phyloP scores from a whole-genome alignment of 2,329 filamentous ascomycete species.

The Blastomyces emzantsi region DNA sequence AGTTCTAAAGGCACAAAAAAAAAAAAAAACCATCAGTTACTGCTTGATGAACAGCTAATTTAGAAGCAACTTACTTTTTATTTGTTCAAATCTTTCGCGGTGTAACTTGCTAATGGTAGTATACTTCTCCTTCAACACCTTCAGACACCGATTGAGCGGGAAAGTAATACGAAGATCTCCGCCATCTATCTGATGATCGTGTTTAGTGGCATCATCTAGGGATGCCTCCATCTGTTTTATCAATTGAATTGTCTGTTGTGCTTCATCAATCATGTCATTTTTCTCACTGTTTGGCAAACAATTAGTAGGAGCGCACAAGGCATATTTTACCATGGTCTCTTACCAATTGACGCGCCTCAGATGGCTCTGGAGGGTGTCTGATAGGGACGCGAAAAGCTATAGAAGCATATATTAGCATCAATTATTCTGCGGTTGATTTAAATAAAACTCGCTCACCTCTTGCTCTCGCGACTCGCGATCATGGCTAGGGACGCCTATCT shows the following conservation, averaged over 20 bases:
- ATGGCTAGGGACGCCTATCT: conserved; percentile 90
- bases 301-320: conserved; percentile 12
- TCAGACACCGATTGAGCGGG: conserved; percentile 71
- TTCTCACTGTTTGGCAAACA: conserved; percentile 55
- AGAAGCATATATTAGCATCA: neutral
- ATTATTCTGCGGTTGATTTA: neutral
- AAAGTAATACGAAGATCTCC: conserved; percentile 62
- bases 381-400: conserved; percentile 83
- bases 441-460: conserved; percentile 54
- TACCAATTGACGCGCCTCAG: conserved; percentile 68
- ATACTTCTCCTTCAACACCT: conserved; percentile 77
- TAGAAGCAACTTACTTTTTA: conserved; percentile 63
- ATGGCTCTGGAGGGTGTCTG: conserved; percentile 84
- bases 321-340: conserved; percentile 11
- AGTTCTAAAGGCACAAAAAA: conserved; percentile 53
- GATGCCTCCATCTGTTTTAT: conserved; percentile 93
- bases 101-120: conserved; percentile 70
- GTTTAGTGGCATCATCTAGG: conserved; percentile 62
- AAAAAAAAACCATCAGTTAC: neutral
- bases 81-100: conserved; percentile 86
- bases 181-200: conserved; percentile 58
- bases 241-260: conserved; percentile 68
- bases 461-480: conserved; percentile 83
- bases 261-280: conserved; percentile 81
- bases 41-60: too few species aligned